phyloP scores from a whole-genome alignment of 192 early-diverging fungal genomes.

The Cladochytrium replicatum region DNA sequence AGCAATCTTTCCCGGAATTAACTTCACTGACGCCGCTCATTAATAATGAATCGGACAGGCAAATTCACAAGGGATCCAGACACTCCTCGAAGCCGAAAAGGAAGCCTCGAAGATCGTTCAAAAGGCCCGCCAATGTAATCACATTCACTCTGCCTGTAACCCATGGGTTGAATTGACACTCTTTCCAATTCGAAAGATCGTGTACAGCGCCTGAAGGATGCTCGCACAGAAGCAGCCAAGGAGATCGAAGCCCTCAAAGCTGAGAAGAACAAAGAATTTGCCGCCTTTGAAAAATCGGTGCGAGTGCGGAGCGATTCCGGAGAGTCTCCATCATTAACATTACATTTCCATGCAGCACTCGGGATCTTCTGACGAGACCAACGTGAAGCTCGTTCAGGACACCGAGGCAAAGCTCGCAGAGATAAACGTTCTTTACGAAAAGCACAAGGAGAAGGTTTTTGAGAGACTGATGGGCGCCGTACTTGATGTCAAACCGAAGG shows the following conservation, averaged over 20 bases:
- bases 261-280: constrained; percentile 74
- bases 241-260: constrained; percentile 81
- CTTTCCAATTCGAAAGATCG: constrained; percentile 47
- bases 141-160: background rate
- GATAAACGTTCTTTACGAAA: constrained; percentile 45
- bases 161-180: background rate
- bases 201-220: constrained; percentile 85
- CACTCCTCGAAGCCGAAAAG: constrained; percentile 94
- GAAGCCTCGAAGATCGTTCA: constrained; percentile 89
- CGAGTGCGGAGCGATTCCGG: background rate
- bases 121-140: constrained; percentile 78
- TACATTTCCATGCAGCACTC: constrained; percentile 41
- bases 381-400: constrained; percentile 50
- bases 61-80: constrained; percentile 86
- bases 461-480: constrained; percentile 55
- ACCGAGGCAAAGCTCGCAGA: constrained; percentile 59
- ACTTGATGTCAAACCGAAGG: constrained; percentile 56
- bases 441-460: constrained; percentile 58
- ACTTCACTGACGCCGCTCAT: no score
- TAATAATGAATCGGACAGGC: constrained; percentile 14
- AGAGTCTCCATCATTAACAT: constrained; percentile 4
- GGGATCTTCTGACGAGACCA: constrained; percentile 55
- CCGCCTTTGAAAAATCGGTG: constrained; percentile 62
- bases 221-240: constrained; percentile 85
- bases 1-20: no score